A percentile compares a stretch with the other conserved stretches of the same genome.
Evolutionary conservation across 106 monocot genomes (phyloP).

Genomic region (Vanilla planifolia): DNA sequence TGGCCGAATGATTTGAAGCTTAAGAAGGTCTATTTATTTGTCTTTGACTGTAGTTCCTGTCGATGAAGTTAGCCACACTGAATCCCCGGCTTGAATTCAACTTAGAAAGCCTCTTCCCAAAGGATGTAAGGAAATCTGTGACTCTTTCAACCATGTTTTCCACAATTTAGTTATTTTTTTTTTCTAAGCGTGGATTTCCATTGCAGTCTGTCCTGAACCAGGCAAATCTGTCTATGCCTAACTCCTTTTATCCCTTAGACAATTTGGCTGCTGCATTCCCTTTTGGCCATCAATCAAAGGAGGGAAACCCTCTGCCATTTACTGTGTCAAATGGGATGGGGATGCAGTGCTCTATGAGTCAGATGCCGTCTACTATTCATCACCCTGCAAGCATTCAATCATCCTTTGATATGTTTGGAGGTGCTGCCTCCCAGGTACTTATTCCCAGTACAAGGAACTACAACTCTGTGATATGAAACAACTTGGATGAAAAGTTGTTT

Average conservation of each 20-base stretch:
- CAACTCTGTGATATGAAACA: not conserved
- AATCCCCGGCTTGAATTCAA: conserved; percentile 49
- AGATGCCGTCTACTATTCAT: conserved; percentile 20
- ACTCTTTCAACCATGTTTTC: not conserved
- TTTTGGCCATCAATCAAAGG: not conserved
- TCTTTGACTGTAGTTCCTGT: conserved; percentile 50
- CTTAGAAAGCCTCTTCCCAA: conserved; percentile 35
- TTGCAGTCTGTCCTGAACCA: conserved; percentile 8
- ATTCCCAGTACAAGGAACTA: not conserved
- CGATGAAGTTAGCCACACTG: conserved; percentile 65
- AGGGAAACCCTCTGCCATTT: conserved; percentile 4
- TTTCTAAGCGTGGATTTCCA: not conserved
- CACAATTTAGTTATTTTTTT: not conserved
- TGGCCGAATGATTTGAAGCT: not conserved
- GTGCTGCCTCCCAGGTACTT: conserved; percentile 52
- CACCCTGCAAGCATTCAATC: conserved; percentile 30
- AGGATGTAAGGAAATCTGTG: conserved; percentile 37
- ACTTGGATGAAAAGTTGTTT: not conserved
- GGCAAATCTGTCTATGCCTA: not conserved
- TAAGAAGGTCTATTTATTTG: not conserved
- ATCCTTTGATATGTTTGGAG: conserved; percentile 29
- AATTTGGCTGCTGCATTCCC: not conserved
- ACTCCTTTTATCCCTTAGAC: not conserved
- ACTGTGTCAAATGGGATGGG: conserved; percentile 9
- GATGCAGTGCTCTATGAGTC: conserved; percentile 13